These are phyloP conservation scores for Aureobasidium pullulans DNA, from an alignment of 2,329 filamentous ascomycete genomes.

Conservation along the genomic window DNA sequence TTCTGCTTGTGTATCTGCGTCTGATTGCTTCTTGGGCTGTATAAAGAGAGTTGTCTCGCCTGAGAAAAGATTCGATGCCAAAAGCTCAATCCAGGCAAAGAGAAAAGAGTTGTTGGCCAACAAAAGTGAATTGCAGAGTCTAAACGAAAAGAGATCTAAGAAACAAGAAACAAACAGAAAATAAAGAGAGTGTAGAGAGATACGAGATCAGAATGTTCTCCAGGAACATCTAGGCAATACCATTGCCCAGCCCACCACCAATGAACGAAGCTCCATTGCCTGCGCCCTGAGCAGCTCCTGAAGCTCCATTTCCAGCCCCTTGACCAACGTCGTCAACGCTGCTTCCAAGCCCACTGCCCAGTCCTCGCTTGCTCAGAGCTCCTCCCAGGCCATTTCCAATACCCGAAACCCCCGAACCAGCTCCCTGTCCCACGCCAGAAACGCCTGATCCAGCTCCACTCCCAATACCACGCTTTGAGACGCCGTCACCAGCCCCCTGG, in stretches of 20 bases:
- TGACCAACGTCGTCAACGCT: background rate
- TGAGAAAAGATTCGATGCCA: too few relatives aligned
- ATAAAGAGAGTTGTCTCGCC: too few relatives aligned
- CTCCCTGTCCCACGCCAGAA: background rate
- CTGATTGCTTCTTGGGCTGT: too few relatives aligned
- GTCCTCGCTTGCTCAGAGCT: background rate
- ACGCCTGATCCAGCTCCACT: background rate
- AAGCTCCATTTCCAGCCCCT: background rate
- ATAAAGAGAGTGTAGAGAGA: background rate
- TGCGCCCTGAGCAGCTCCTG: background rate
- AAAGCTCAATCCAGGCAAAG: too few relatives aligned
- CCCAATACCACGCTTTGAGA: background rate
- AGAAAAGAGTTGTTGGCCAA: background rate
- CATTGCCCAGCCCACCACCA: background rate
- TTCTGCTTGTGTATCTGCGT: too few relatives aligned
- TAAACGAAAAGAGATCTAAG: background rate
- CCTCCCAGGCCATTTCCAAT: background rate
- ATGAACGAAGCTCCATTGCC: background rate
- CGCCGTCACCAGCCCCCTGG: background rate
- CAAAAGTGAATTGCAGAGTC: background rate
- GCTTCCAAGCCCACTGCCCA: background rate
- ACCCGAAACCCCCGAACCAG: background rate
- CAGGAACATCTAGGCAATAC: background rate
- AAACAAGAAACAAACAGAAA: background rate
- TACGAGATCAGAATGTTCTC: background rate